A percentile compares a stretch with the other conserved stretches of the same genome.
Evolutionary conservation across 139 green algal species (phyloP).

Genomic region (Asterochloris sp.): DNA sequence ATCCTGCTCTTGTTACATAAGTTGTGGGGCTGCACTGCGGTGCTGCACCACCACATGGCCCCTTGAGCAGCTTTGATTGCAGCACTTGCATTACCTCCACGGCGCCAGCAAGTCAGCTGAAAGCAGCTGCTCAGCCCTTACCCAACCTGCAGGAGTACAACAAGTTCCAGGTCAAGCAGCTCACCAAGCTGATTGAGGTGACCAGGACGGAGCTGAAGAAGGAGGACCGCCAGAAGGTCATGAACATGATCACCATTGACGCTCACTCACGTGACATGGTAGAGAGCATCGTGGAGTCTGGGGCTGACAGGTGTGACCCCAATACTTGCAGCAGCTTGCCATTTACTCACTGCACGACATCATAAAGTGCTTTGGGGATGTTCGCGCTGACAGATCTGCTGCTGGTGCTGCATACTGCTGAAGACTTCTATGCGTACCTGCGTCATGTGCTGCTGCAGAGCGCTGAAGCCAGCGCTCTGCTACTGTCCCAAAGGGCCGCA

Average conservation of each 20-base stretch:
- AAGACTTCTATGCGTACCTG: not conserved
- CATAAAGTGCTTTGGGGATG: too few relatives aligned
- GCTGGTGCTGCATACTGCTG: not conserved
- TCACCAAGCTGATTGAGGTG: constrained; percentile 79
- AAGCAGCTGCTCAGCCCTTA: too few relatives aligned
- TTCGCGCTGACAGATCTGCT: not conserved
- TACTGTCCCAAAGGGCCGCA: too few relatives aligned
- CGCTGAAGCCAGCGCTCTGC: not conserved
- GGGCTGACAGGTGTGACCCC: constrained; percentile 49
- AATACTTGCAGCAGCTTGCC: too few relatives aligned
- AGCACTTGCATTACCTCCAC: constrained; percentile 22
- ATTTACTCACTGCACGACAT: too few relatives aligned
- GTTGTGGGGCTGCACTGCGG: too few relatives aligned
- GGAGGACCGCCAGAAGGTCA: constrained; percentile 86
- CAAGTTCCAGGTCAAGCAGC: constrained; percentile 79
- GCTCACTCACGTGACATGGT: constrained; percentile 90
- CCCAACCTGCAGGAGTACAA: constrained; percentile 64
- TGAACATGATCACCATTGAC: constrained; percentile 95
- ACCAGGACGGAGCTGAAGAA: constrained; percentile 79
- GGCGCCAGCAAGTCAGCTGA: not conserved
- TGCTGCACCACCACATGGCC: too few relatives aligned
- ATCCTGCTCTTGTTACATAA: too few relatives aligned
- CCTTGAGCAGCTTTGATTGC: too few relatives aligned
- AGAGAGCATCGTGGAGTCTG: constrained; percentile 74
- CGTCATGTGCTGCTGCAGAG: not conserved